Evolutionary conservation across 768 basidiomycete species (phyloP).

Genomic region (Leccinum arenicola): DNA sequence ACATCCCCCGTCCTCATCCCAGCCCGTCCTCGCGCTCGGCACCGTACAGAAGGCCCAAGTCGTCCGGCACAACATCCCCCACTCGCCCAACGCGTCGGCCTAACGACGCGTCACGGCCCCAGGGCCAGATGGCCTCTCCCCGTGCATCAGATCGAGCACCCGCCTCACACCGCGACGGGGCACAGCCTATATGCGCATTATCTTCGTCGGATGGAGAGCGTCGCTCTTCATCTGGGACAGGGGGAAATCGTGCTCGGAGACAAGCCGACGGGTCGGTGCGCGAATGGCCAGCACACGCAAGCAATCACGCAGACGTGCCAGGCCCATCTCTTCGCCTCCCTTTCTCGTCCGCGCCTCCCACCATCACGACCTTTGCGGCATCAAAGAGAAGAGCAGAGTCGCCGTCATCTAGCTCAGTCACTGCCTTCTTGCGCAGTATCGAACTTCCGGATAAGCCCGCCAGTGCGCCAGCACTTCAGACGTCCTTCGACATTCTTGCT

Average conservation of each 20-base stretch:
- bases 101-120: constrained; percentile 11
- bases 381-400: constrained; percentile 6
- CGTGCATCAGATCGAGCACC: constrained; percentile 7
- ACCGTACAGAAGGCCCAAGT: constrained; percentile 22
- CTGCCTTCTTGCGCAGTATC: constrained; percentile 25
- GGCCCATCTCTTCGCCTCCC: constrained; percentile 17
- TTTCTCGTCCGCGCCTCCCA: constrained; percentile 5
- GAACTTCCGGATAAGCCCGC: constrained; percentile 20
- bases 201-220: constrained; percentile 3
- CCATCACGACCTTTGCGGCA: neutral
- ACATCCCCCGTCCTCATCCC: constrained; percentile 18
- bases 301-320: constrained; percentile 9
- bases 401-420: constrained; percentile 17
- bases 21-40: neutral
- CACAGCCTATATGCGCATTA: constrained; percentile 2
- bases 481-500: constrained; percentile 2
- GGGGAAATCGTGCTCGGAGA: constrained; percentile 8
- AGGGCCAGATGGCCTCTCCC: constrained; percentile 1
- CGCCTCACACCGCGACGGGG: constrained; percentile 1
- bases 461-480: constrained; percentile 10
- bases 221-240: constrained; percentile 1
- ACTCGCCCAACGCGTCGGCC: constrained; percentile 11
- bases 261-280: constrained; percentile 6
- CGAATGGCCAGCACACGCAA: constrained; percentile 5
- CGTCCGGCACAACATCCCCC: constrained; percentile 5